These are phyloP conservation scores for Poronia punctata DNA, from an alignment of 495 filamentous ascomycete species.

Conservation along the genomic window DNA sequence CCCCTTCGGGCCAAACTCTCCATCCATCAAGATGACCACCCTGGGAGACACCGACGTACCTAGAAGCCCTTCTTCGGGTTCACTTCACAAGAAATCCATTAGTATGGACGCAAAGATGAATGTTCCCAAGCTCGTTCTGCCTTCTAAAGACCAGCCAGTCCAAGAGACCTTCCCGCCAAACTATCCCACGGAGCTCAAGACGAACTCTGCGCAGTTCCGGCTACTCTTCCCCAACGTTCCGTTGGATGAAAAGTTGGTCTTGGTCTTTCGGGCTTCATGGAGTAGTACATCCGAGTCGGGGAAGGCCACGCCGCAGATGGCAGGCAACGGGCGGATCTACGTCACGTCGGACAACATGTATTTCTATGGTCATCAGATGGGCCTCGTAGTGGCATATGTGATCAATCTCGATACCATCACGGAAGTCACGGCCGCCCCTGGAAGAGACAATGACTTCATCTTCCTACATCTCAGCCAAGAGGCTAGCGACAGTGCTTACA, in stretches of 20 bases:
- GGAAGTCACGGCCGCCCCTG: slow-evolving; percentile 85
- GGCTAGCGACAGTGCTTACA: slow-evolving; percentile 54
- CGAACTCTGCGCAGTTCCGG: slow-evolving; percentile 89
- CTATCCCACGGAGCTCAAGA: slow-evolving; percentile 76
- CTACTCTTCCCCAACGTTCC: slow-evolving; percentile 80
- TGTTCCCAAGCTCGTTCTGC: slow-evolving; percentile 29
- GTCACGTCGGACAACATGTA: slow-evolving; percentile 81
- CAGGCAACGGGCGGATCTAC: slow-evolving; percentile 70
- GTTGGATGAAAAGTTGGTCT: slow-evolving; percentile 65
- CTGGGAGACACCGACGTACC: slow-evolving; percentile 25
- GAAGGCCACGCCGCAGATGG: slow-evolving; percentile 29
- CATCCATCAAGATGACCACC: slow-evolving; percentile 30
- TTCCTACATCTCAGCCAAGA: slow-evolving; percentile 72
- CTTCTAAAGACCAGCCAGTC: slow-evolving; percentile 30
- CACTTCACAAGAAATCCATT: slow-evolving; percentile 68
- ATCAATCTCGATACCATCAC: slow-evolving; percentile 65
- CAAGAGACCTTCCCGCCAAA: slow-evolving; percentile 63
- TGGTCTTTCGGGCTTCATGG: slow-evolving; percentile 56
- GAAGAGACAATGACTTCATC: slow-evolving; percentile 87
- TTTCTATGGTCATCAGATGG: slow-evolving; percentile 92
- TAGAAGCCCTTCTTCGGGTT: slow-evolving; percentile 10
- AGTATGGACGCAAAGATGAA: slow-evolving; percentile 61
- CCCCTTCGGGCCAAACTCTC: slow-evolving; percentile 29
- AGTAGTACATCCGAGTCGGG: slow-evolving; percentile 33
- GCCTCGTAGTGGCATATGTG: slow-evolving; percentile 77